Evolutionary conservation across 768 basidiomycete genomes (phyloP), one percentile per base, ranked within the genome.

Genomic region (Kondoa subrosea): DNA sequence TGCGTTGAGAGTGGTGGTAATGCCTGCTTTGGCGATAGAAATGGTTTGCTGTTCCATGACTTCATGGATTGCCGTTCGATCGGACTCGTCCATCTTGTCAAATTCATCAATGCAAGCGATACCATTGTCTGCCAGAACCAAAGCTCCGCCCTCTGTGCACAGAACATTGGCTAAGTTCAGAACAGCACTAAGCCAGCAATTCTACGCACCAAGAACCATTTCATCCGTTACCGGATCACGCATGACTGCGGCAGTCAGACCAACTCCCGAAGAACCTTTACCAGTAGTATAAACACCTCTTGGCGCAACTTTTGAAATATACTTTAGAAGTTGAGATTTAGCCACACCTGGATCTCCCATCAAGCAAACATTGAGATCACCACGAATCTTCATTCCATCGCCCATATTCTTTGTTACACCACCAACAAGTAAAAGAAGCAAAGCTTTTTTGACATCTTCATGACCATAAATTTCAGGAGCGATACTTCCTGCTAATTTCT

Each of bases 11-110:
- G 95, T 97, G 4, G 95, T 99, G 8, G 93, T 92, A 75, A 99
- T 99, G 27, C 95, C 95, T 2, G 95, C 95, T 78, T 97, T 99
- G 57, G 95, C 95, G 71, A 99, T 99, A 1, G 93, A 97, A 67
- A 99, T 96, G 0, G 95, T 99, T 79, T 99, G 95, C 77, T 97
- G 95, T 78, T 97, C 93, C 95, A 99, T 99, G 69, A 99, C 95
- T 82, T 99, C 95, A 79, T 99, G 95, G 70, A 99, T 97, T 16
- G 95, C 90, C 1, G 95, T 97, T 72, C 95, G 82, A 77, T 97
- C 95, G 0, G 89, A 77, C 78, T 99, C 95, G 72, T 97, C 95
- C 95, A 99, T 99, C 77, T 99, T 97, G 80, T 99, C 95, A 75
- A 99, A 99, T 76, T 99, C 95, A 72, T 99, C 95, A 71, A 99